Evolutionary conservation across 305 asterid species (phyloP).

Genomic region (Fraxinus angustifolia): DNA sequence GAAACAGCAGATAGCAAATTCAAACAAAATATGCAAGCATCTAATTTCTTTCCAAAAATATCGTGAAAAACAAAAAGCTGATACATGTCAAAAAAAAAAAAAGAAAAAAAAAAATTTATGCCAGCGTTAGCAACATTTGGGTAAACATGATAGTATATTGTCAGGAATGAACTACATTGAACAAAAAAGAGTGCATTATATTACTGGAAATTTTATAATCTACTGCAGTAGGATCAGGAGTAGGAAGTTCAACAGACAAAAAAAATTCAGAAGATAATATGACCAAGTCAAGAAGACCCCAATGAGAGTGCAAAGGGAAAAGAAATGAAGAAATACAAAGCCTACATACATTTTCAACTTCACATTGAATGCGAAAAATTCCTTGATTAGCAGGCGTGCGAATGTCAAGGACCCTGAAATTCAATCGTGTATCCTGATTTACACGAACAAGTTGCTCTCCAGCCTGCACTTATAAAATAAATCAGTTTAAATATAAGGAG

Average conservation of each 20-base stretch:
- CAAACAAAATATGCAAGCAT: neutral
- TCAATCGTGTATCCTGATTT: slow-evolving; percentile 88
- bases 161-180: neutral
- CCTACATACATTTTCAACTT: slow-evolving; percentile 64
- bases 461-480: slow-evolving; percentile 47
- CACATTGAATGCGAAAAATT: slow-evolving; percentile 64
- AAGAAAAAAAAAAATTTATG: neutral
- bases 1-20: neutral
- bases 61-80: slow-evolving; percentile 1
- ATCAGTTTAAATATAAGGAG: neutral
- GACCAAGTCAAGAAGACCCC: neutral
- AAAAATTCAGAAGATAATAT: neutral
- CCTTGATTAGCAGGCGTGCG: slow-evolving; percentile 94
- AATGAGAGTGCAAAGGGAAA: neutral
- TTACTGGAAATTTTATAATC: neutral
- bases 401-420: slow-evolving; percentile 66
- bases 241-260: neutral
- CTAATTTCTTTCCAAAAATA: neutral
- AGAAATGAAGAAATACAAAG: neutral
- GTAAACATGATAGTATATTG: neutral
- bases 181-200: neutral
- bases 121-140: neutral
- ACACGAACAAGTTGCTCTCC: slow-evolving; percentile 80
- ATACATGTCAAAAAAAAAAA: neutral
- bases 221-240: neutral